A percentile compares a stretch with the other conserved stretches of the same genome.
Evolutionary conservation across 768 basidiomycete genomes (phyloP).

Genomic region (Amanita molliuscula): DNA sequence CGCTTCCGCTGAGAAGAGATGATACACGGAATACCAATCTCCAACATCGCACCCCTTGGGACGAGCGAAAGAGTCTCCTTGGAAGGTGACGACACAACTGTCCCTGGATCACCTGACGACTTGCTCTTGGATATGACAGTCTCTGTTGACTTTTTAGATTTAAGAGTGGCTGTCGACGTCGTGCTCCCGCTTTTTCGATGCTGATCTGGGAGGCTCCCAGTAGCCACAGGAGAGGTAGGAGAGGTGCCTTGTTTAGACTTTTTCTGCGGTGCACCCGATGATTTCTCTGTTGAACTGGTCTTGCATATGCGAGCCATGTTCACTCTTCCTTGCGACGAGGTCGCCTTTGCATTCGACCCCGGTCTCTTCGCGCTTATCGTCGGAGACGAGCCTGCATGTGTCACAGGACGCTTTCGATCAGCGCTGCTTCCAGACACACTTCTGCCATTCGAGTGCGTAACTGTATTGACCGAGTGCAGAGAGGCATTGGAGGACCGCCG

Average conservation of each 20-base stretch:
- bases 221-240: background rate
- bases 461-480: background rate
- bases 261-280: background rate
- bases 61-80: background rate
- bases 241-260: conserved; percentile 1
- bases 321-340: background rate
- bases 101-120: conserved; percentile 10
- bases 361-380: background rate
- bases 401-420: background rate
- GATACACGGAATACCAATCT: conserved; percentile 86
- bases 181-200: conserved; percentile 38
- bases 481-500: conserved; percentile 2
- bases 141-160: conserved; percentile 32
- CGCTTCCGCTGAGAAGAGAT: conserved; percentile 74
- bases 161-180: conserved; percentile 31
- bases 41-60: conserved; percentile 62
- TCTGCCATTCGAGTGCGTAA: background rate
- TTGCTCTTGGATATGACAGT: conserved; percentile 28
- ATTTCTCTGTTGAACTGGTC: background rate
- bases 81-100: background rate
- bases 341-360: background rate
- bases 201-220: conserved; percentile 13
- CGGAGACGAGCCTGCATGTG: background rate
- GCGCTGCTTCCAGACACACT: background rate
- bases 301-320: background rate